Evolutionary conservation across 2,329 filamentous ascomycete species (phyloP).

Genomic region (Herpotrichia juniperi): DNA sequence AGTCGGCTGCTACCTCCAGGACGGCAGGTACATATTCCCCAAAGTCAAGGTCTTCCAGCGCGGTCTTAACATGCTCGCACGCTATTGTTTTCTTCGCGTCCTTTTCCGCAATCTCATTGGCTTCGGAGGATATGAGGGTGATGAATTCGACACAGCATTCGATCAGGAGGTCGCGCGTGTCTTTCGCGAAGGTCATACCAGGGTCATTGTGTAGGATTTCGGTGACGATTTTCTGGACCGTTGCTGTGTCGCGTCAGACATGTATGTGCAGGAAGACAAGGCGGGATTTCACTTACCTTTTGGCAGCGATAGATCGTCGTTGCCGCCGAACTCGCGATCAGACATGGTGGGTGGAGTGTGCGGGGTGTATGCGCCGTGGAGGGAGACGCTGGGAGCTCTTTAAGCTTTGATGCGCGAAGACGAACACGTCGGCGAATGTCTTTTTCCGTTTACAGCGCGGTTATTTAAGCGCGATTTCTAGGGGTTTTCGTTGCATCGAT

Average conservation of each 20-base stretch:
- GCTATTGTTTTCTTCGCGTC: conserved; percentile 99
- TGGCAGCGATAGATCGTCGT: conserved; percentile 50
- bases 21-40: conserved; percentile 90
- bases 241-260: conserved; percentile 55
- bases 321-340: conserved; percentile 51
- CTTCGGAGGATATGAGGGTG: conserved; percentile 96
- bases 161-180: conserved; percentile 92
- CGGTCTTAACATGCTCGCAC: conserved; percentile 96
- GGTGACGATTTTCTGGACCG: conserved; percentile 83
- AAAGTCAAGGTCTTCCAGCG: conserved; percentile 90
- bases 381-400: neutral
- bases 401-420: neutral
- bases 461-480: neutral
- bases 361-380: conserved; percentile 12
- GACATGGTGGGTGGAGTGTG: conserved; percentile 41
- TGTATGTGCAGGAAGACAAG: neutral
- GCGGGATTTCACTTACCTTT: conserved; percentile 36
- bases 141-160: conserved; percentile 99
- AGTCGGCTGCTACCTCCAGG: conserved; percentile 82
- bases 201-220: conserved; percentile 83
- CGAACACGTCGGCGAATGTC: neutral
- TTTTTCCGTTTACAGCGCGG: neutral
- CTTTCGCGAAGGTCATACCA: conserved; percentile 89
- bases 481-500: neutral
- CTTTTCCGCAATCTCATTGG: conserved; percentile 98